Evolutionary conservation across 1,139 yeast species (phyloP).

Genomic region (Magnusiomyces fungicola): DNA sequence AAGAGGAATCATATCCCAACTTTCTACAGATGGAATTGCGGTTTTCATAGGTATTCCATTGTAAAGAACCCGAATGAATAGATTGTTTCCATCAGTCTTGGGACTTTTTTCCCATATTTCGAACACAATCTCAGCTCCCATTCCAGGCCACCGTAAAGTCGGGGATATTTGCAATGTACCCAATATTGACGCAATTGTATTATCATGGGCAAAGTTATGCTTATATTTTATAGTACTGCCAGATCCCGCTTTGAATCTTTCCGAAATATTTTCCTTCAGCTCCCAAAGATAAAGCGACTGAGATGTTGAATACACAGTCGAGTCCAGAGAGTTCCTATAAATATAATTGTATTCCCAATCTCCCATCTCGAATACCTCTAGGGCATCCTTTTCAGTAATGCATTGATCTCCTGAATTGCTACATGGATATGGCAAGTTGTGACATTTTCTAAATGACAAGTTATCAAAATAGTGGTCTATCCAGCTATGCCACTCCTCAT

Average conservation of each 20-base stretch:
- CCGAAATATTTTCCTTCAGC: slow-evolving; percentile 29
- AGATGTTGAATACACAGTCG: slow-evolving; percentile 31
- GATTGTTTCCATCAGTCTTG: slow-evolving; percentile 19
- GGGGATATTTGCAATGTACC: slow-evolving; percentile 32
- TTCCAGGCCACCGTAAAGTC: slow-evolving; percentile 38
- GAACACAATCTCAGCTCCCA: slow-evolving; percentile 38
- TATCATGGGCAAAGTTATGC: slow-evolving; percentile 39
- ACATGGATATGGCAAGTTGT: slow-evolving; percentile 30
- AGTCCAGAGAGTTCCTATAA: slow-evolving; percentile 29
- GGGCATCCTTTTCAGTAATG: slow-evolving; percentile 27
- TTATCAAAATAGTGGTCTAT: slow-evolving; percentile 39
- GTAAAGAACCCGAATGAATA: slow-evolving; percentile 33
- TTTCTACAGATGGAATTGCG: neutral
- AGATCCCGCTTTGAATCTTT: too few relatives aligned
- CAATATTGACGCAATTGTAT: slow-evolving; percentile 34
- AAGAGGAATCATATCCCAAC: slow-evolving; percentile 5
- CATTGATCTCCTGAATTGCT: slow-evolving; percentile 21
- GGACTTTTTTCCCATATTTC: slow-evolving; percentile 29
- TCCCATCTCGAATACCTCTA: slow-evolving; percentile 35
- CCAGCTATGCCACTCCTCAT: slow-evolving; percentile 27
- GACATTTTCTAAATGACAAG: slow-evolving; percentile 34
- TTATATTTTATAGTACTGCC: slow-evolving; percentile 31
- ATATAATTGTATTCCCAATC: slow-evolving; percentile 38
- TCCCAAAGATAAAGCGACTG: slow-evolving; percentile 32
- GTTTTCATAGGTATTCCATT: slow-evolving; percentile 26